Evolutionary conservation across 2,329 filamentous ascomycete species (phyloP), one percentile per base, ranked within the genome.

Genomic region (Metarhizium sp.): DNA sequence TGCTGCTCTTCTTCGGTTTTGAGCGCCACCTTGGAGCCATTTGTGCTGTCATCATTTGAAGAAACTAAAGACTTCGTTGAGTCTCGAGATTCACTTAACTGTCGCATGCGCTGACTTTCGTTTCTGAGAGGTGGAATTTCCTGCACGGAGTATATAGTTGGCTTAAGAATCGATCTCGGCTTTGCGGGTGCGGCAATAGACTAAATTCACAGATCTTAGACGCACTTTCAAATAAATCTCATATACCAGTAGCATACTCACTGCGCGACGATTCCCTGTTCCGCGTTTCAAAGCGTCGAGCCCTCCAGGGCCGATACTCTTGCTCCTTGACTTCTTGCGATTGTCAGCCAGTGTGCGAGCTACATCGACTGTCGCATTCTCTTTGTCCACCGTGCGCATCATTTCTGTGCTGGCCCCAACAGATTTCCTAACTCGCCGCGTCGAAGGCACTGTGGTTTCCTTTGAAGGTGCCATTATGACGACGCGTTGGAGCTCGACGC

Each of bases 251-350:
- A 11, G 2, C 45, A 10, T 45, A 56, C 77, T 66, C 80, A 94
- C 90, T 75, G 90, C 88, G 70, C 88, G 82, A 63, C 88, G 78
- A 69, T 95, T 95, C 38, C 88, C 89, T 65, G 78, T 82, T 48
- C 80, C 81, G 65, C 86, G 80, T 69, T 87, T 91, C 55, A 95
- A 78, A 56, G 87, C 86, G 75, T 95, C 91, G 49, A 96, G 73
- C 30, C 92, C 91, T 52, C 92, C 94, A 16, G 94, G 92, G 2
- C 94, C 94, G 62, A 99, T 86, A 73, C 92, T 97, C 77, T 96
- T 97, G 73, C 92, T 96, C 61, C 94, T 85, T 57, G 87, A 88
- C 73, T 91, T 92, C 73, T 79, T 80, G 59, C 79, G 75, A 65
- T 70, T 77, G 57, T 75, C 75, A 34, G 75, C 77, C 61, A 78